Conservation (phyloP, 352 stramenopile genomes). For the Blastocystis sp. region DNA sequence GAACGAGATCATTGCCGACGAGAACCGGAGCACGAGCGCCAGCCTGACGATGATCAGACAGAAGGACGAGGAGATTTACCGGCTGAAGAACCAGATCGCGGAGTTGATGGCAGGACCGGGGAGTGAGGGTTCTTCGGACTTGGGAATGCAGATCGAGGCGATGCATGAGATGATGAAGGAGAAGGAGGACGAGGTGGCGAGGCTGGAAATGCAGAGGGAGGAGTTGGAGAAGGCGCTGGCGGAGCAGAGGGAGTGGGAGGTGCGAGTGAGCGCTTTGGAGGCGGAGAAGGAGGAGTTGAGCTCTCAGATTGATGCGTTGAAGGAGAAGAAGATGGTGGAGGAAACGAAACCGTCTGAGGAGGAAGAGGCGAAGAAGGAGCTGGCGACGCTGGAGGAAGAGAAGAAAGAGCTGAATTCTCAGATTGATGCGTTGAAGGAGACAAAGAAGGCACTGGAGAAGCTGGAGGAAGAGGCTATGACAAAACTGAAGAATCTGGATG, state of each 20-base stretch:
- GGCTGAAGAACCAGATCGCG: conserved; percentile 29
- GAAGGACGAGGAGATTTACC: conserved; percentile 20
- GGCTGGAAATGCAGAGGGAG: conserved; percentile 9
- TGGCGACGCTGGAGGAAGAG: neutral
- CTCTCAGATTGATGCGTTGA: neutral
- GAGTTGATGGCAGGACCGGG: neutral
- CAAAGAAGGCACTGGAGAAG: neutral
- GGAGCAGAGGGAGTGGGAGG: neutral
- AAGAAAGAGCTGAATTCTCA: neutral
- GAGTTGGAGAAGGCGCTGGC: neutral
- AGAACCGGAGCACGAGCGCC: neutral
- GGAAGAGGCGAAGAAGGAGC: conserved; percentile 1
- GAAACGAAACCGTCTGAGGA: neutral
- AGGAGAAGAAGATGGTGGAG: neutral
- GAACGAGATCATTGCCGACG: neutral
- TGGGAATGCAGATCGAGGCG: neutral
- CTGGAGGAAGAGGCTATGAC: neutral
- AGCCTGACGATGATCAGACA: neutral
- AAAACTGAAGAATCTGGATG: neutral
- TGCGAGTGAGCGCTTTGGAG: neutral
- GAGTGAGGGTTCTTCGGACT: neutral
- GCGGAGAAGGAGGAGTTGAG: neutral
- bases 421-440: neutral
- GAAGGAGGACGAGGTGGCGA: neutral
- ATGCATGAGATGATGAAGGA: conserved; percentile 40